Evolutionary conservation across 2,329 filamentous ascomycete genomes (phyloP).

Genomic region (Trichoderma sp.): DNA sequence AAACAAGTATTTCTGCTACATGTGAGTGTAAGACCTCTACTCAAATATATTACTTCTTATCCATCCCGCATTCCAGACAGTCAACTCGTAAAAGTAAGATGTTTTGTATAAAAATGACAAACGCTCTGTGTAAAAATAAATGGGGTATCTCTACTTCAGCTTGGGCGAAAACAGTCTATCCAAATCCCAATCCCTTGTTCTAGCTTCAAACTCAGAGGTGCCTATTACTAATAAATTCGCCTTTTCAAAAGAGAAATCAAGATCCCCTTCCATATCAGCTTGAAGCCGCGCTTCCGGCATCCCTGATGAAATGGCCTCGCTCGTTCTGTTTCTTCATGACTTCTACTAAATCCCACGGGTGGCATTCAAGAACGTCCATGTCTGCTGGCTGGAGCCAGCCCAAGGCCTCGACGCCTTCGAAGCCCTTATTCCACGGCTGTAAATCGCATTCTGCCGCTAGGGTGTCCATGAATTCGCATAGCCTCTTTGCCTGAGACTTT

Average conservation of each 20-base stretch:
- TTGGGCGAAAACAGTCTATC: neutral
- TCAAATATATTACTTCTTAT: neutral
- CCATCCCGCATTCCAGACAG: neutral
- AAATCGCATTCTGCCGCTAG: neutral
- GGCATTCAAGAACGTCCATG: neutral
- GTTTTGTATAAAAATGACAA: neutral
- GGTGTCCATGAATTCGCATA: neutral
- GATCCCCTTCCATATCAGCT: neutral
- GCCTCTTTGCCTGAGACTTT: neutral
- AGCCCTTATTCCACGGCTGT: constrained; percentile 4
- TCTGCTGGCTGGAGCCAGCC: constrained; percentile 18
- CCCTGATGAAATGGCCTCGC: neutral
- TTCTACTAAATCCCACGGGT: neutral
- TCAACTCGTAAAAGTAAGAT: neutral
- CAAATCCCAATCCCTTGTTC: neutral
- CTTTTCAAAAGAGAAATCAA: neutral
- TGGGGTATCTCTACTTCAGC: constrained; percentile 6
- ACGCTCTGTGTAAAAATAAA: neutral
- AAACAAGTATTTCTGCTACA: neutral
- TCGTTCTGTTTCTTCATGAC: neutral
- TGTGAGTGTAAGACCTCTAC: no score
- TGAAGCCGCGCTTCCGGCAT: neutral
- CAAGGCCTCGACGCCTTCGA: constrained; percentile 16
- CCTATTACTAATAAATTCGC: neutral
- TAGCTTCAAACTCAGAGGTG: neutral